Conservation (phyloP, 441 rosid species). For the Erodium trifolium region DNA sequence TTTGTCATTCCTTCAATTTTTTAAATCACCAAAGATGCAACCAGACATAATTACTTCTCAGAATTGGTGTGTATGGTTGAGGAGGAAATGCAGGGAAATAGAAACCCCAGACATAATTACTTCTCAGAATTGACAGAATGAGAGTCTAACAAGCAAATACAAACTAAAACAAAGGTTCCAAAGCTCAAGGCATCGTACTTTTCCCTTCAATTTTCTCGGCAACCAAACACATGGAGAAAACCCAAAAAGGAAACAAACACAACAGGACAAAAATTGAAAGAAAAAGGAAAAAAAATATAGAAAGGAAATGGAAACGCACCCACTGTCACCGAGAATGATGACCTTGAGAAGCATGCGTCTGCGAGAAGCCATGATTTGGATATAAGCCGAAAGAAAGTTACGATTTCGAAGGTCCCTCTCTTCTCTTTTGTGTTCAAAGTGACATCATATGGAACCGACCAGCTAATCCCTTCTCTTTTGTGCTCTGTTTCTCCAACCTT, state of each 20-base stretch:
- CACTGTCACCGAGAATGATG: conserved; percentile 8
- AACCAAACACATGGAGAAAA: not conserved
- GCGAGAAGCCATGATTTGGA: conserved; percentile 6
- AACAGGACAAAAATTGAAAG: not conserved
- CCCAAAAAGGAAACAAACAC: not conserved
- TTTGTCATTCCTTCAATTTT: not conserved
- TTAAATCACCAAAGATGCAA: not conserved
- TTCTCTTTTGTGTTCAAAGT: not conserved
- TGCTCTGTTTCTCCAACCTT: not conserved
- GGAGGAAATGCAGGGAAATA: not conserved
- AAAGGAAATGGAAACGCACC: not conserved
- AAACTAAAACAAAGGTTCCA: not conserved
- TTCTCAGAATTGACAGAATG: not conserved
- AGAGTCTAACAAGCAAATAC: not conserved
- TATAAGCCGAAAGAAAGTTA: not conserved
- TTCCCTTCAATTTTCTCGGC: not conserved
- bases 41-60: not conserved
- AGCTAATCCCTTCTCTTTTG: not conserved
- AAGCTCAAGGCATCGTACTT: not conserved
- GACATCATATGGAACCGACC: not conserved
- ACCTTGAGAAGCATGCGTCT: conserved; percentile 9
- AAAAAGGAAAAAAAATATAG: not conserved
- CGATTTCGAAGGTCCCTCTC: not conserved
- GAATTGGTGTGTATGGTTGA: not conserved
- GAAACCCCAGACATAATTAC: not conserved